Evolutionary conservation across 352 stramenopile genomes (phyloP), one percentile per base, ranked within the genome.

Genomic region (Peronosclerospora sorghi): DNA sequence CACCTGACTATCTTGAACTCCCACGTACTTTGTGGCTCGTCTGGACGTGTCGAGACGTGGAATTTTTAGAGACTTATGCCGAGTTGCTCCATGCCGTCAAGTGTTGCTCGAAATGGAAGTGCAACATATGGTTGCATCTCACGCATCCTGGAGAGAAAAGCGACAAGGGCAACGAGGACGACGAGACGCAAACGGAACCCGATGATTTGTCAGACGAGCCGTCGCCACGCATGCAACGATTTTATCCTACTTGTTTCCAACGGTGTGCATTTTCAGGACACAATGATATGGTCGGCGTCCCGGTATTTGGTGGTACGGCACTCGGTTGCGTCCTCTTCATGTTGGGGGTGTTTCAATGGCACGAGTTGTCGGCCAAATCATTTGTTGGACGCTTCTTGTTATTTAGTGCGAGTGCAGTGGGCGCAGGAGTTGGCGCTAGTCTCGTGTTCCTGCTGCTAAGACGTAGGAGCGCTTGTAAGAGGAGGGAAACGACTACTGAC

Each of bases 11-110:
- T 14, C 43, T 12, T 2, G 48, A 59, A n/a, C 41, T 76, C 6
- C 69, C 65, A 5, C 57, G 53, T 15, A 73, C 54, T 14, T 23
- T 80, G 20, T 83, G 65, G 65, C 24, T 83, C 6, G 23, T 78
- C 36, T 83, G 70, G 70, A 69, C 65, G 7, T 64, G 70, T 32
- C 66, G 70, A 41, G 59, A 78, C 26, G 35, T 70, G 34, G 56
- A 71, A 41, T 51, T 82, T 4, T 23, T 77, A 17, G 58, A 70
- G 17, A 54, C 56, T 12, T 52, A 77, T 36, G 53, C 49, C 6
- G 61, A 73, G 40, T 29, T 83, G n/a, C 36, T 79, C 10, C 50
- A 68, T 46, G 51, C 52, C n/a, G 46, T 80, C n/a, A 62, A 62
- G 7, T 40, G 53, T 10, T 73, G 48, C 4, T 50, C 54, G 8